Conservation (phyloP, 108 stramenopile species). For the Pseudonitzschia multiseries region DNA sequence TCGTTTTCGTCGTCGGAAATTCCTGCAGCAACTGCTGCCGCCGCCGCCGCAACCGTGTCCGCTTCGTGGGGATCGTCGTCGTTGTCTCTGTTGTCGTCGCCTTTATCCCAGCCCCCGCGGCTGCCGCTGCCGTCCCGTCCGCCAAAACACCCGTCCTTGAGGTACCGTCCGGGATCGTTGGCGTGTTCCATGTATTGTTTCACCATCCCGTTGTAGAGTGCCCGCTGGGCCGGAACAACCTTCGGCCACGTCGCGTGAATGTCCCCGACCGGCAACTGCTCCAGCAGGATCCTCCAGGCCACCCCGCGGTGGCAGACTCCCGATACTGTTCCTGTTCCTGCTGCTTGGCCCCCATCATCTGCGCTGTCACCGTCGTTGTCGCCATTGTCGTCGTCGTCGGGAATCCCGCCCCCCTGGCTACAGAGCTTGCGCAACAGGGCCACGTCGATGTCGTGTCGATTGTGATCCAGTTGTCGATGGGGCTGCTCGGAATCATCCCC, state of each 20-base stretch:
- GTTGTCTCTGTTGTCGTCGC: conserved; percentile 25
- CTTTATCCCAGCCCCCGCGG: conserved; percentile 6
- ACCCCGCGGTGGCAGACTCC: conserved; percentile 51
- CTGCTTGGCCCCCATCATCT: not conserved
- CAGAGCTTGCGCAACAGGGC: conserved; percentile 52
- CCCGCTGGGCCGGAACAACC: conserved; percentile 45
- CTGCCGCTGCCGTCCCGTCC: not conserved
- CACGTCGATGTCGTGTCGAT: conserved; percentile 52
- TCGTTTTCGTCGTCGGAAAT: not conserved
- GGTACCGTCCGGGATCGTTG: not conserved
- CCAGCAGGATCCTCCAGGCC: conserved; percentile 74
- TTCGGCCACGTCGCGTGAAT: conserved; percentile 47
- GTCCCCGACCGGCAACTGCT: conserved; percentile 59
- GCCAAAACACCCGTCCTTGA: not conserved
- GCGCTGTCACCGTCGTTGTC: not conserved
- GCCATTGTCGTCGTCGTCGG: conserved; percentile 48
- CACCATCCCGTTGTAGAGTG: conserved; percentile 54
- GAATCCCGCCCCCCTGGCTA: conserved; percentile 25
- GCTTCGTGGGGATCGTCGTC: conserved; percentile 17
- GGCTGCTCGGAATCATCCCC: not conserved
- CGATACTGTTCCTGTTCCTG: too few relatives aligned
- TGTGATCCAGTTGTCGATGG: not conserved
- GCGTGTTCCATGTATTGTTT: conserved; percentile 55
- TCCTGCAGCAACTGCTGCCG: conserved; percentile 17
- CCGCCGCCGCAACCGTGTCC: conserved; percentile 2